phyloP scores from a whole-genome alignment of 2,329 filamentous ascomycete species.

The Ascochyta fabae region DNA sequence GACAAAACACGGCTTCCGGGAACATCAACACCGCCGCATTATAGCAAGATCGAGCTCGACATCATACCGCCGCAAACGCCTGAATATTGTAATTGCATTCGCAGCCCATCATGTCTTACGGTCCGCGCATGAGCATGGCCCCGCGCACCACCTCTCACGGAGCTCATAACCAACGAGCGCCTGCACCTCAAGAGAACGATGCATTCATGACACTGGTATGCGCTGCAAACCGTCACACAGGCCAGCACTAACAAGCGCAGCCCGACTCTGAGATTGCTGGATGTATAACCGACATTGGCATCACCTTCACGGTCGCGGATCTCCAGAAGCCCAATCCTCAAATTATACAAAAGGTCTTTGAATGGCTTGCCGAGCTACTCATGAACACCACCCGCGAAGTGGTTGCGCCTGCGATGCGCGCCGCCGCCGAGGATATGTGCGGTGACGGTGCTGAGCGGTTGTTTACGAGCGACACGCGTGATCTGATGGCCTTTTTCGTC shows the following conservation, averaged over 20 bases:
- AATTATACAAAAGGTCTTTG: constrained; percentile 96
- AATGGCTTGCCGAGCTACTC: constrained; percentile 94
- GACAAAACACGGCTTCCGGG: constrained; percentile 21
- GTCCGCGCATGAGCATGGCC: constrained; percentile 59
- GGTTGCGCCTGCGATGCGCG: constrained; percentile 93
- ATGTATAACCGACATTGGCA: constrained; percentile 96
- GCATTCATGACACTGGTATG: constrained; percentile 59
- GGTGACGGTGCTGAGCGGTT: constrained; percentile 80
- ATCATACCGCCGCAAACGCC: not conserved
- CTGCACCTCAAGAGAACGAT: constrained; percentile 54
- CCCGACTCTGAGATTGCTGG: constrained; percentile 83
- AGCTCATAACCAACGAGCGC: constrained; percentile 46
- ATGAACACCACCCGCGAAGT: constrained; percentile 93
- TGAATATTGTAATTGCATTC: constrained; percentile 1
- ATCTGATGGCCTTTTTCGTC: constrained; percentile 94
- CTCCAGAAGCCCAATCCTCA: constrained; percentile 92
- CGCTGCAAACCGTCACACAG: not conserved
- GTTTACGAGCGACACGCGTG: constrained; percentile 84
- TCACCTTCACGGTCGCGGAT: constrained; percentile 84
- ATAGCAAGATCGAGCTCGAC: constrained; percentile 3
- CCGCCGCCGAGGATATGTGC: constrained; percentile 85
- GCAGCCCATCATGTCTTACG: constrained; percentile 53
- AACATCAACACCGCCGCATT: constrained; percentile 8
- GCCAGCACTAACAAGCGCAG: constrained; percentile 48
- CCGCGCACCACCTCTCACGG: constrained; percentile 47